Evolutionary conservation across 768 basidiomycete genomes (phyloP), one percentile per base, ranked within the genome.

Genomic region (Favolaschia claudopus): DNA sequence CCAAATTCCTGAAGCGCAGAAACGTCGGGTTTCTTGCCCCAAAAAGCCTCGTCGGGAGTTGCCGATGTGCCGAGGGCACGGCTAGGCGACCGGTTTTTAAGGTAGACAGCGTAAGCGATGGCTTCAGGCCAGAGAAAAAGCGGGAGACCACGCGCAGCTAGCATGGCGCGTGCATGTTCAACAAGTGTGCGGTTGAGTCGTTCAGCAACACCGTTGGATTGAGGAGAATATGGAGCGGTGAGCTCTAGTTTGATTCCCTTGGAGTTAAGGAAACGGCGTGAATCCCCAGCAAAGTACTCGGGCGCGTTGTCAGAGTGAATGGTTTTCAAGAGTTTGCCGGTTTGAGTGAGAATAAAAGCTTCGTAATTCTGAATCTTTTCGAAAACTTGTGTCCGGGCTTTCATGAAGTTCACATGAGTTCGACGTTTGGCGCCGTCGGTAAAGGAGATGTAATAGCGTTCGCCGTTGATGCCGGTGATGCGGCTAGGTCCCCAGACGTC

Each of bases 51-150:
- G 7, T 52, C 10, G 20, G 55, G 55, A 6, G 55, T 56, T 7
- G 25, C 7, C 15, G 8, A 12, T 8, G 13, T 14, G 25, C 8
- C 33, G 8, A 27, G 55, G 14, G 12, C 32, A 5, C 13, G 47
- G 7, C 14, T 47, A 12, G 19, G 55, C 38, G 44, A 46, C 7
- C 44, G 10, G 42, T 74, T 74, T 4, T 52, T 28, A 1, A 75
- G 25, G 36, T 72, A 73, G 15, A 40, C 55, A 3, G 65, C 70
- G 39, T 73, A 63, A 0, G 9, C 3, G 3, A 67, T 45, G 0
- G 67, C 71, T 12, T 70, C 62, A 0, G 64, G 59, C 70, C 75
- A 76, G n/a, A 70, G 59, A 17, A 31, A 54, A 13, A 57, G 43
- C 15, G 70, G 74, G 0, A 76, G 13, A 3, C 66, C 19, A 14